A percentile compares a stretch with the other conserved stretches of the same genome.
Evolutionary conservation across 371 early-diverging fungal species (phyloP).

Genomic region (Mucor plumbeus): DNA sequence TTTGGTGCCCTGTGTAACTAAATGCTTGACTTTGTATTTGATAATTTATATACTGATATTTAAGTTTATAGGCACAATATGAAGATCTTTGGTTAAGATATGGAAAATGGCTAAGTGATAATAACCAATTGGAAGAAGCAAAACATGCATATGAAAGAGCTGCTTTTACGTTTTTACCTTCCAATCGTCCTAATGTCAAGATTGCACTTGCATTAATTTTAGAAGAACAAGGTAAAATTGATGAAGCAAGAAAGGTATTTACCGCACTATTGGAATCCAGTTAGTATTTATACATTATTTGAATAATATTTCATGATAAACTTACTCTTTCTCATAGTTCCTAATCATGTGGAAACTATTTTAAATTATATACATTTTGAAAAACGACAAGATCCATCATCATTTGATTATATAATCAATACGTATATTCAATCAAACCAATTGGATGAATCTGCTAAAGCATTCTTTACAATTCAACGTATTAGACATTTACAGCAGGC

Average conservation of each 20-base stretch:
- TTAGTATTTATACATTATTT: constrained; percentile 22
- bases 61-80: constrained; percentile 57
- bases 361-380: constrained; percentile 62
- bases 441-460: constrained; percentile 48
- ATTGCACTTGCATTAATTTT: constrained; percentile 58
- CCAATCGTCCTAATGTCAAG: constrained; percentile 45
- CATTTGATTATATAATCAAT: constrained; percentile 45
- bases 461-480: constrained; percentile 53
- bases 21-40: background rate
- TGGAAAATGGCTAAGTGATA: constrained; percentile 49
- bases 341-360: constrained; percentile 63
- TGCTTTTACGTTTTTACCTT: constrained; percentile 36
- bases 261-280: constrained; percentile 46
- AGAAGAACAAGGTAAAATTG: constrained; percentile 57
- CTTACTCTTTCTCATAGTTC: constrained; percentile 34
- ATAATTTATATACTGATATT: background rate
- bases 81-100: constrained; percentile 76
- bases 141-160: constrained; percentile 44
- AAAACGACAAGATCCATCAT: constrained; percentile 48
- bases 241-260: constrained; percentile 56
- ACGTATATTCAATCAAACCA: constrained; percentile 39
- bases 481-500: constrained; percentile 51
- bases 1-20: constrained; percentile 70
- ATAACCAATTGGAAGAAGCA: constrained; percentile 36
- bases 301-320: background rate